phyloP scores from a whole-genome alignment of 2,329 filamentous ascomycete species.

The Exophiala sideris region DNA sequence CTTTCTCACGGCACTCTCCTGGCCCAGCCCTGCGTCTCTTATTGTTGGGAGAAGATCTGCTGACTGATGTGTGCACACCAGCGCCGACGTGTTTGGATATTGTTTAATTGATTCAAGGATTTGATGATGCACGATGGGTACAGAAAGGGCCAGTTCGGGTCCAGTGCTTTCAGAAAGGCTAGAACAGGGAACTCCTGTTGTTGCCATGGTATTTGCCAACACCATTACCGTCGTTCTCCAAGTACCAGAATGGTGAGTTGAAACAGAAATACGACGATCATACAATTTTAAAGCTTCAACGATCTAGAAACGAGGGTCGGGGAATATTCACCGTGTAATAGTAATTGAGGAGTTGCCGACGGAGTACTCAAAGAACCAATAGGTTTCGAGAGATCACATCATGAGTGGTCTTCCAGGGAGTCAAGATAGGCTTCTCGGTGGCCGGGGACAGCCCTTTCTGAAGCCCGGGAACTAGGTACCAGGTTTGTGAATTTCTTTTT shows the following conservation, averaged over 20 bases:
- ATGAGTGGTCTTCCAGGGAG: too few species aligned
- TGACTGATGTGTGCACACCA: conserved; percentile 3
- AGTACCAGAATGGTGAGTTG: not conserved
- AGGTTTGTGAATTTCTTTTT: too few species aligned
- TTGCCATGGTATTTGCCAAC: too few species aligned
- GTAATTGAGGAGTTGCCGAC: too few species aligned
- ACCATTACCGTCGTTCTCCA: not conserved
- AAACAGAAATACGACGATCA: too few species aligned
- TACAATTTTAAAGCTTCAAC: too few species aligned
- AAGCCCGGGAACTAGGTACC: too few species aligned
- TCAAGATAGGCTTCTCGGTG: too few species aligned
- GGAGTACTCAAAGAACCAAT: too few species aligned
- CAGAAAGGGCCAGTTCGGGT: not conserved
- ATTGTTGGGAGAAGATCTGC: not conserved
- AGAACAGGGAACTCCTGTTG: too few species aligned
- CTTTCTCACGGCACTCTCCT: not conserved
- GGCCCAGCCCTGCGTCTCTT: not conserved
- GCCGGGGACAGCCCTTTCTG: too few species aligned
- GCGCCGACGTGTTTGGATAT: not conserved
- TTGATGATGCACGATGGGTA: conserved; percentile 1
- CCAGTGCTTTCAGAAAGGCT: not conserved
- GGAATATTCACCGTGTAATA: conserved; percentile 1
- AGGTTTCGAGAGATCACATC: too few species aligned
- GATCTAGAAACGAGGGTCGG: not conserved
- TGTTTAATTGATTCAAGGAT: not conserved